Conservation (phyloP, 352 stramenopile species). For the Globisporangium recalcitrans region DNA sequence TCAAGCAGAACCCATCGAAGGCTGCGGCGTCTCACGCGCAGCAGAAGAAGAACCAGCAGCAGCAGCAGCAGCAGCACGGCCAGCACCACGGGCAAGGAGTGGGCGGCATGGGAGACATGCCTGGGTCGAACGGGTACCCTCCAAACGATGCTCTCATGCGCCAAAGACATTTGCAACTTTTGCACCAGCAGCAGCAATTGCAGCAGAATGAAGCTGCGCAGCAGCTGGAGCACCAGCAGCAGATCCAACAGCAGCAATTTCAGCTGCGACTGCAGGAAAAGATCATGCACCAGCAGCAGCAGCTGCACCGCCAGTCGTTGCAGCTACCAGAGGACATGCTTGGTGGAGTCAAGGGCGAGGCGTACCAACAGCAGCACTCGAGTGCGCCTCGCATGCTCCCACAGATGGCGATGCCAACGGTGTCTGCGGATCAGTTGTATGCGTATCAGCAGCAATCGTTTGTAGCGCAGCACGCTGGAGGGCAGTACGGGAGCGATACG, state of each 20-base stretch:
- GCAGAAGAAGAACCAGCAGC: conserved; percentile 74
- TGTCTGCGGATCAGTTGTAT: conserved; percentile 11
- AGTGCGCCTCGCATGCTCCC: conserved; percentile 6
- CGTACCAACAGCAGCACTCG: conserved; percentile 9
- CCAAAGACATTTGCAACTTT: conserved; percentile 59
- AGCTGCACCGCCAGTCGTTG: conserved; percentile 55
- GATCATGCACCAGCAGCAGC: conserved; percentile 56
- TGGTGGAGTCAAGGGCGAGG: conserved; percentile 13
- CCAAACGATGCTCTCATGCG: conserved; percentile 54
- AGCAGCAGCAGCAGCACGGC: conserved; percentile 31
- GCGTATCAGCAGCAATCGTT: conserved; percentile 15
- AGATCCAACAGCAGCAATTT: conserved; percentile 56
- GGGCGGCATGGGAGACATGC: conserved; percentile 24
- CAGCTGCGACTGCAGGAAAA: conserved; percentile 62
- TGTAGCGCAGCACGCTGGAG: conserved; percentile 6
- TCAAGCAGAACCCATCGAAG: conserved; percentile 84
- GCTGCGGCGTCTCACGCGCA: conserved; percentile 69
- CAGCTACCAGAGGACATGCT: conserved; percentile 31
- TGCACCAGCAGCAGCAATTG: conserved; percentile 70
- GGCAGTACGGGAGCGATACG: conserved; percentile 5
- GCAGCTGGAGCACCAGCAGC: conserved; percentile 68
- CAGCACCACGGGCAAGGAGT: neutral
- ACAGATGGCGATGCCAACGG: conserved; percentile 10
- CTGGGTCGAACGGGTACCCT: conserved; percentile 26
- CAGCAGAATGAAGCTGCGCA: conserved; percentile 59